A percentile compares a stretch with the other conserved stretches of the same genome.
phyloP scores from a whole-genome alignment of 345 rosid species.

The Salix exigua region DNA sequence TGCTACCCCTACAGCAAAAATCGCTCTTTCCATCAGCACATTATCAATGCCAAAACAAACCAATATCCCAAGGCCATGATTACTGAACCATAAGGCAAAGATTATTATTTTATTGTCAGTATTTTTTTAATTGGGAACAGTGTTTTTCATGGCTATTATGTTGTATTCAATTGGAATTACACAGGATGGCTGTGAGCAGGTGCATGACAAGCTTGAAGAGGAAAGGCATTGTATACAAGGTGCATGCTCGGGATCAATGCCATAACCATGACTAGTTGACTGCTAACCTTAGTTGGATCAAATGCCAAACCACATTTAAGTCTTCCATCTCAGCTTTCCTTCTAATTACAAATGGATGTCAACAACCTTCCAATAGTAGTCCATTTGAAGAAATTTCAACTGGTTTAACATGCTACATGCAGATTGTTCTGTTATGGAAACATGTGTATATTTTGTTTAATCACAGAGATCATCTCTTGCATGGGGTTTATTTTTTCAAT shows the following conservation, averaged over 20 bases:
- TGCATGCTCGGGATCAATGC: background rate
- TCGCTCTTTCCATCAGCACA: constrained; percentile 3
- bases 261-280: background rate
- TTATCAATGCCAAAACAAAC: background rate
- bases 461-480: background rate
- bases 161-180: background rate
- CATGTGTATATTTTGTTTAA: background rate
- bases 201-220: background rate
- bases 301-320: background rate
- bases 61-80: background rate
- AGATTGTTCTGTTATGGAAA: background rate
- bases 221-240: background rate
- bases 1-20: constrained; percentile 21
- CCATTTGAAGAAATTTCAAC: background rate
- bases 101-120: background rate
- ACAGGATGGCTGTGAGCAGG: background rate
- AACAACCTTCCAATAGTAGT: background rate
- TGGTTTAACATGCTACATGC: background rate
- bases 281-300: background rate
- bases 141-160: background rate
- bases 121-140: background rate
- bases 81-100: background rate
- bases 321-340: background rate
- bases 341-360: background rate
- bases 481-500: background rate